Evolutionary conservation across 192 early-diverging fungal species (phyloP).

Genomic region (Entomortierella chlamydospora): DNA sequence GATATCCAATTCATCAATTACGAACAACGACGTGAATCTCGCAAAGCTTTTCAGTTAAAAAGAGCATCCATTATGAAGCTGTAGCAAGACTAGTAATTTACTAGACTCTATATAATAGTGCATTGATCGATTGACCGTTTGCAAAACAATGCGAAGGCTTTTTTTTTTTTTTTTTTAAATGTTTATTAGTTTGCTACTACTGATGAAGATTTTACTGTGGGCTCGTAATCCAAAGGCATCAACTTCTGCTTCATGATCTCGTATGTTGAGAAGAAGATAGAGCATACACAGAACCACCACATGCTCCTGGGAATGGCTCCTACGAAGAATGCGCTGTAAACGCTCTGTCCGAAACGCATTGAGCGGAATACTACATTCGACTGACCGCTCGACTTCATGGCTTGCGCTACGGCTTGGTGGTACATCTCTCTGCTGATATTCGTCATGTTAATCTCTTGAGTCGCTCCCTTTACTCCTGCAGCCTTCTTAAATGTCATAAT

Average conservation of each 20-base stretch:
- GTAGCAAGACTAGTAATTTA: too few relatives aligned
- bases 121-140: too few relatives aligned
- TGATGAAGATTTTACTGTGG: background rate
- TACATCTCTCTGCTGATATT: conserved; percentile 47
- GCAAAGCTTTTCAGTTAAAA: too few relatives aligned
- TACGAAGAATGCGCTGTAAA: conserved; percentile 68
- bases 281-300: conserved; percentile 86
- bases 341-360: conserved; percentile 24
- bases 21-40: too few relatives aligned
- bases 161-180: conserved; percentile 13
- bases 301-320: conserved; percentile 70
- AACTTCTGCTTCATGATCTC: conserved; percentile 62
- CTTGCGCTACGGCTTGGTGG: conserved; percentile 21
- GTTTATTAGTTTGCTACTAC: conserved; percentile 7
- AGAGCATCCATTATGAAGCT: too few relatives aligned
- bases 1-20: too few relatives aligned
- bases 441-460: conserved; percentile 52
- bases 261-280: conserved; percentile 82
- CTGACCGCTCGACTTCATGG: conserved; percentile 14
- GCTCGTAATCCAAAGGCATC: conserved; percentile 53
- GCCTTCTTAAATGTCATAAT: conserved; percentile 72
- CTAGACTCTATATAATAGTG: too few relatives aligned
- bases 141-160: too few relatives aligned
- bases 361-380: conserved; percentile 22
- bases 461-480: conserved; percentile 14